Base-by-base conservation (phyloP, 108 stramenopile species). In the Pseudonitzschia pungens region DNA sequence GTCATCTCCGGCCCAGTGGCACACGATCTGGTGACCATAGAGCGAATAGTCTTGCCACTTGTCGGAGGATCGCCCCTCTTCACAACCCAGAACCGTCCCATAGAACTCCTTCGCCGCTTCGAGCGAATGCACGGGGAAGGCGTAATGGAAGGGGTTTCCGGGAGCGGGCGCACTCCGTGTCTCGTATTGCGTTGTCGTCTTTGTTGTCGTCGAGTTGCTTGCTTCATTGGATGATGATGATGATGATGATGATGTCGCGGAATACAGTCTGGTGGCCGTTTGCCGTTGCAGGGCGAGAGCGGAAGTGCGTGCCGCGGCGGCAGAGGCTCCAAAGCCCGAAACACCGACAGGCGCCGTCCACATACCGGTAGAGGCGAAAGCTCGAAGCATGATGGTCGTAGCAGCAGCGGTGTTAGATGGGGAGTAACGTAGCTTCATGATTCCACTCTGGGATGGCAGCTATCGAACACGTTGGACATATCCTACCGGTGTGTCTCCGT, bases 11-110 rank as follows among this genome's bases (percentile, higher is more conserved):
- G 96, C 99, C 91, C 89, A 96, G 73, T 98, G 97, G 64, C 81
- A 84, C 0, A 98, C 97, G 54, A 98, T 93, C 73, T 99, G 99
- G 78, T 99, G 97, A 1, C 99, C 99, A 69, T 94, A 76, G 10
- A 99, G 77, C 31, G 79, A 75, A 70, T 96, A 99, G 72, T 99
- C 99, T 73, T 98, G 96, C 99, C 99, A 99, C 62, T 96, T 96
- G 40, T 78, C 72, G 21, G 87, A 85, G 21, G 87, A 89, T 18
- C 98, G 79, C 10, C 98, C 98, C 71, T 98, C 98, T 24, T 77
- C 66, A 72, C 94, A 96, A 0, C 95, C 96, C 26, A 98, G 80
- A 14, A 96, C 81, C 36, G 77, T 69, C 18, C 96, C 96, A 72
- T 98, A 98, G 69, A 98, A 98, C 18, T 88, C 53, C 62, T 96